Percentiles rank a stretch among this genome's conserved stretches.
Evolutionary conservation across 2,329 filamentous ascomycete species (phyloP).

Genomic region (Cladobotryum protrusum): DNA sequence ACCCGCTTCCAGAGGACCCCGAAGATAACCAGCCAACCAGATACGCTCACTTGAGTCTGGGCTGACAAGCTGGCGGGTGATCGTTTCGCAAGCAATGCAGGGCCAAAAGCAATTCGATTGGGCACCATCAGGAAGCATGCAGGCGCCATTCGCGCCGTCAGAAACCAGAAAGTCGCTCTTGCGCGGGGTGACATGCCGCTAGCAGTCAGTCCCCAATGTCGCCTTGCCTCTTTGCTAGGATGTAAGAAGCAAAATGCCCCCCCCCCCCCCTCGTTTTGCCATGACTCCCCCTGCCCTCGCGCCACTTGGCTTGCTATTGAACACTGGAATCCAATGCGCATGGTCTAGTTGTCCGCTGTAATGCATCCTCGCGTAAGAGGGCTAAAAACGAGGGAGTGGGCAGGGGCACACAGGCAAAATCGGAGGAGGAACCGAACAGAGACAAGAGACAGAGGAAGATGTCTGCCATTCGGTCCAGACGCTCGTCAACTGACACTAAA

Average conservation of each 20-base stretch:
- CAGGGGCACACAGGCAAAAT: no score
- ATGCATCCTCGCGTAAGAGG: no score
- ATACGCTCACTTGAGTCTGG: neutral
- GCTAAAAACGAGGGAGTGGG: no score
- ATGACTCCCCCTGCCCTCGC: conserved; percentile 4
- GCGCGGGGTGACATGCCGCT: neutral
- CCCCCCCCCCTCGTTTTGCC: no score
- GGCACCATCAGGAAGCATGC: neutral
- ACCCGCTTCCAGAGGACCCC: neutral
- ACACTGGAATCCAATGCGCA: no score
- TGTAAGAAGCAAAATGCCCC: conserved; percentile 3
- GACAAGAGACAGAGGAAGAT: neutral
- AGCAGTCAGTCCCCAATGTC: conserved; percentile 1
- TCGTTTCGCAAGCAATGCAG: conserved; percentile 1
- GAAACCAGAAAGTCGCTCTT: conserved; percentile 1
- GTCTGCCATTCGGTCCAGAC: neutral
- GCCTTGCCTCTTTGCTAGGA: conserved; percentile 2
- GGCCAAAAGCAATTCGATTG: conserved; percentile 10
- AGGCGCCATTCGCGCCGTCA: conserved; percentile 5
- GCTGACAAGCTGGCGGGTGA: neutral
- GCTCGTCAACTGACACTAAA: neutral
- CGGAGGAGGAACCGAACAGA: no score
- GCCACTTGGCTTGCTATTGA: conserved; percentile 4
- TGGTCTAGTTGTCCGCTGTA: no score
- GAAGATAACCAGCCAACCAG: neutral